These are phyloP conservation scores for Eruca vesicaria DNA, from an alignment of 441 rosid species.

Conservation along the genomic window DNA sequence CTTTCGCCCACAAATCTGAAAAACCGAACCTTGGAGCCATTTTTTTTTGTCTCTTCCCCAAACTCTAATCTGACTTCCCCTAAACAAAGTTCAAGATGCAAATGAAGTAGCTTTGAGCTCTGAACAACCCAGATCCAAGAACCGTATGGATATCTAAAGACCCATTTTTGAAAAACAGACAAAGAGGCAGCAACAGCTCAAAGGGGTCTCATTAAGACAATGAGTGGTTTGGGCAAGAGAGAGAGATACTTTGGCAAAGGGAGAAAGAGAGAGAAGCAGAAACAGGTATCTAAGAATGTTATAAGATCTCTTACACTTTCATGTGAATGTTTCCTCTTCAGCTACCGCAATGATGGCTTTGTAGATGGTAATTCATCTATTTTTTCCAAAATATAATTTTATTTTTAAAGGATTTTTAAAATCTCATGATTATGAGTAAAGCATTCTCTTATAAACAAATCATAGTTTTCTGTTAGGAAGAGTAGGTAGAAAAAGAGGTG, in stretches of 20 bases:
- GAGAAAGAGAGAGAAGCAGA: slow-evolving; percentile 17
- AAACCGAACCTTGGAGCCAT: slow-evolving; percentile 63
- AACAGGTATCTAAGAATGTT: slow-evolving; percentile 51
- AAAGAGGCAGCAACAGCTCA: slow-evolving; percentile 35
- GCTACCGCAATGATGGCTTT: slow-evolving; percentile 22
- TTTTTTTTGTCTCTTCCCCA: neutral
- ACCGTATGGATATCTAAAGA: slow-evolving; percentile 34
- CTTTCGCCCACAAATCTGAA: slow-evolving; percentile 57
- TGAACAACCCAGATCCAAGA: slow-evolving; percentile 32
- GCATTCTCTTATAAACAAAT: neutral
- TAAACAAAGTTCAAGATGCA: neutral
- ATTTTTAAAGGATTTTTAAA: neutral
- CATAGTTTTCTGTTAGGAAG: neutral
- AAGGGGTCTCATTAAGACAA: slow-evolving; percentile 36
- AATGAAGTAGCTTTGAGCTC: slow-evolving; percentile 11
- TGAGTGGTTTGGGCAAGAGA: slow-evolving; percentile 11
- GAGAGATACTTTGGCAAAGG: slow-evolving; percentile 19
- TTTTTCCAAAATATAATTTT: neutral
- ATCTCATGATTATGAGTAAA: neutral
- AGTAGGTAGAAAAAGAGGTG: neutral
- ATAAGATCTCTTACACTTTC: slow-evolving; percentile 34
- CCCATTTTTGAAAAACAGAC: slow-evolving; percentile 28
- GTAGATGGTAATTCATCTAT: slow-evolving; percentile 12
- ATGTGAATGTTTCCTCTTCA: slow-evolving; percentile 39
- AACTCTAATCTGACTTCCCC: neutral